These are phyloP conservation scores for Allantophomopsis cytisporea DNA, from an alignment of 2,329 filamentous ascomycete genomes.

Conservation along the genomic window DNA sequence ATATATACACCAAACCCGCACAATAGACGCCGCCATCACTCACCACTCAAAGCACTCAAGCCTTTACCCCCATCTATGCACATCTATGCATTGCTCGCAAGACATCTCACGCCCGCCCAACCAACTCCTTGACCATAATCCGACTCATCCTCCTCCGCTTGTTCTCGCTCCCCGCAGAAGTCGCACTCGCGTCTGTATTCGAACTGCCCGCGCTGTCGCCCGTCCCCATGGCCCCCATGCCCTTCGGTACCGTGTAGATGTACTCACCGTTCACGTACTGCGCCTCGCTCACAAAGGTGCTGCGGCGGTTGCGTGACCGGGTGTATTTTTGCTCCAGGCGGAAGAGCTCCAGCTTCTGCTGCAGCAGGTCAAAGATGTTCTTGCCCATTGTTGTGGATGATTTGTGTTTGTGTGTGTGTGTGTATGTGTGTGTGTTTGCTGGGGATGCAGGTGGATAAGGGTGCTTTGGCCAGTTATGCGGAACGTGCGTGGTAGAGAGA, in stretches of 20 bases:
- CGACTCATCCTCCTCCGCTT: background rate
- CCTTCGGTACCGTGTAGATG: conserved; percentile 52
- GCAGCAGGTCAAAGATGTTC: conserved; percentile 43
- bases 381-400: conserved; percentile 7
- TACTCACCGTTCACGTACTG: conserved; percentile 95
- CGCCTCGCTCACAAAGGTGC: conserved; percentile 77
- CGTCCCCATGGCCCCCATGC: no score
- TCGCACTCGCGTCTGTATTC: no score
- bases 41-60: no score
- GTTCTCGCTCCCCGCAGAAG: background rate
- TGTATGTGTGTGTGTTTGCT: background rate
- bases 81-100: no score
- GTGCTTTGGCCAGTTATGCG: background rate
- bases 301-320: conserved; percentile 72
- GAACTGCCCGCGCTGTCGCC: no score
- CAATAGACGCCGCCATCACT: no score
- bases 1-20: no score
- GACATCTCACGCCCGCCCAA: background rate
- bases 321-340: conserved; percentile 93
- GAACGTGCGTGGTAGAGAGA: no score
- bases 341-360: conserved; percentile 74
- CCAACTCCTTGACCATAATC: background rate
- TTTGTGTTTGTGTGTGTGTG: conserved; percentile 1
- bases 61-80: background rate
- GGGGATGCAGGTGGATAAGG: background rate